phyloP scores from a whole-genome alignment of 371 early-diverging fungal species.

The Mortierella sp. region DNA sequence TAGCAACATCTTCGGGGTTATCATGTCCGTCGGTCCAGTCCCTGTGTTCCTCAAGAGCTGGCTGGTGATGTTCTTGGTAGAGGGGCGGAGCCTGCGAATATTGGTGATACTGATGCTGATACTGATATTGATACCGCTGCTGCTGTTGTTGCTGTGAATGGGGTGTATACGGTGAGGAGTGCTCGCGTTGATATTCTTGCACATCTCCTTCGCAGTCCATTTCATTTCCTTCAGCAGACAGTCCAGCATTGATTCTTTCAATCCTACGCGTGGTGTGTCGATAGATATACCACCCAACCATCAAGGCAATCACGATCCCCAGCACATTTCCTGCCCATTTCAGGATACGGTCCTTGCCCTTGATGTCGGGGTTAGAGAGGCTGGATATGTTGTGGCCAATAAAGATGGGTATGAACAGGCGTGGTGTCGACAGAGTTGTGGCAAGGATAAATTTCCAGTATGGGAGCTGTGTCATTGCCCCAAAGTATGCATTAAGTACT shows the following conservation, averaged over 20 bases:
- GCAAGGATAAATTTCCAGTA: constrained; percentile 44
- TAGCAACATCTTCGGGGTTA: background rate
- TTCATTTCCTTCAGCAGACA: constrained; percentile 22
- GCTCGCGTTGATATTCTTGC: background rate
- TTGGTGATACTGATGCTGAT: background rate
- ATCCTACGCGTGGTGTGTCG: constrained; percentile 25
- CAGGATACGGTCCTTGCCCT: constrained; percentile 20
- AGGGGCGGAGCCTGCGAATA: too few species aligned
- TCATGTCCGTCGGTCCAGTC: background rate
- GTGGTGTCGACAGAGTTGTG: constrained; percentile 32
- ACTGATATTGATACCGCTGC: background rate
- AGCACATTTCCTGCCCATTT: constrained; percentile 28
- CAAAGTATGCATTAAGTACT: constrained; percentile 46
- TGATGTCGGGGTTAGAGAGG: constrained; percentile 22
- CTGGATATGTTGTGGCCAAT: constrained; percentile 40
- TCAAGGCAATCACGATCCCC: constrained; percentile 23
- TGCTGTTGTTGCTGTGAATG: constrained; percentile 1
- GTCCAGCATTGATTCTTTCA: constrained; percentile 30
- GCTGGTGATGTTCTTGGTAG: too few species aligned
- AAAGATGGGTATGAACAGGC: constrained; percentile 32
- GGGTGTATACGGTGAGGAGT: background rate
- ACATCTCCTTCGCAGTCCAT: background rate
- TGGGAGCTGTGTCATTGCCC: constrained; percentile 34
- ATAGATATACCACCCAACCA: constrained; percentile 34
- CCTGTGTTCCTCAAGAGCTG: background rate